Percentiles rank a stretch among this genome's conserved stretches.
Conservation (phyloP, 2,329 filamentous ascomycete species). For the Ophiostoma pallidulum region DNA sequence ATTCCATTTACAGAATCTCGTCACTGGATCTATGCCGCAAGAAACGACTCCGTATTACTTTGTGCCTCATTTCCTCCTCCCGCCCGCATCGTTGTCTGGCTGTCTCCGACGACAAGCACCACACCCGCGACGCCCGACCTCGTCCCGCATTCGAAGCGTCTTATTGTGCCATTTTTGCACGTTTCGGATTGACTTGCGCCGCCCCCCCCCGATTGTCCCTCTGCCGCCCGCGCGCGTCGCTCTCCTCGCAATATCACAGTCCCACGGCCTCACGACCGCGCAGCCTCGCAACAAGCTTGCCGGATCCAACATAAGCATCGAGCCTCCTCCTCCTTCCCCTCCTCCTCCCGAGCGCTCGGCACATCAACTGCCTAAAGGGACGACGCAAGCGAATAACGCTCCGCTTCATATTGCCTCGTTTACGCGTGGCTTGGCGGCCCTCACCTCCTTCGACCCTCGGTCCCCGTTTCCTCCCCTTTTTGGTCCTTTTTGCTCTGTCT, state of each 20-base stretch:
- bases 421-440: conserved; percentile 8
- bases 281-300: too few species aligned
- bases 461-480: not conserved
- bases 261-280: too few species aligned
- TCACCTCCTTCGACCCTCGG: not conserved
- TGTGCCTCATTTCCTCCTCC: not conserved
- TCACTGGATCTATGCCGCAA: too few species aligned
- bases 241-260: too few species aligned
- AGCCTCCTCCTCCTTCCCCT: too few species aligned
- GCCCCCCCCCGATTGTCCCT: not conserved
- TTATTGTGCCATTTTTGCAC: not conserved
- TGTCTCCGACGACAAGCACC: not conserved
- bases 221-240: not conserved
- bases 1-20: not conserved
- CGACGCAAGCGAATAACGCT: conserved; percentile 1
- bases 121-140: too few species aligned
- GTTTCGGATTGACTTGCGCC: conserved; percentile 8
- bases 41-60: not conserved
- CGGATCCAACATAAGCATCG: conserved; percentile 1
- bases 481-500: not conserved
- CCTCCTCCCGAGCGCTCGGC: too few species aligned
- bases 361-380: conserved; percentile 1
- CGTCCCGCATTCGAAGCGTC: not conserved
- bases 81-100: not conserved
- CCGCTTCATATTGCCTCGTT: conserved; percentile 5